A percentile compares a stretch with the other conserved stretches of the same genome.
Conservation (phyloP, 139 green algal species). For the Zygnema cylindricum region DNA sequence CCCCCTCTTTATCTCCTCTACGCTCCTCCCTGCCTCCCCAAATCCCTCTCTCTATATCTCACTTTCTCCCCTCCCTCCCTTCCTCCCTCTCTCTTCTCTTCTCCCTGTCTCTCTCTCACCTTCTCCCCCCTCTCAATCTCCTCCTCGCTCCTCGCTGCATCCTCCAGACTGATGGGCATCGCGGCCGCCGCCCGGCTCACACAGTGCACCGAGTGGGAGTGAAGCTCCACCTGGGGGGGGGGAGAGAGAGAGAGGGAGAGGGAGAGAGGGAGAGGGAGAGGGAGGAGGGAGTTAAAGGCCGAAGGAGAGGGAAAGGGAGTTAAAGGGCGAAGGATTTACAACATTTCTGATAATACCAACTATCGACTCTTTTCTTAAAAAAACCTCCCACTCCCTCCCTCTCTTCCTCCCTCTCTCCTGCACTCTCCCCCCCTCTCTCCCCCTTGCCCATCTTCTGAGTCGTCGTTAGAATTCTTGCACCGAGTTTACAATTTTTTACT, state of each 20-base stretch:
- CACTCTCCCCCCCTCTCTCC: neutral
- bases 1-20: too few species aligned
- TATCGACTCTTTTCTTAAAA: conserved; percentile 5
- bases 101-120: too few species aligned
- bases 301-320: neutral
- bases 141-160: conserved; percentile 57
- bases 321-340: neutral
- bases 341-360: neutral
- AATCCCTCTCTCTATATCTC: too few species aligned
- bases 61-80: too few species aligned
- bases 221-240: conserved; percentile 80
- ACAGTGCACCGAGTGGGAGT: conserved; percentile 70
- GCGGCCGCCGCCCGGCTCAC: conserved; percentile 61
- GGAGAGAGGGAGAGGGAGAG: neutral
- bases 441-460: neutral
- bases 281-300: neutral
- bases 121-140: conserved; percentile 55
- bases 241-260: neutral
- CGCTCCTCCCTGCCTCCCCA: too few species aligned
- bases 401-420: neutral
- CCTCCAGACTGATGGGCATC: conserved; percentile 63
- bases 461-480: neutral
- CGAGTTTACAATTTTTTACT: neutral
- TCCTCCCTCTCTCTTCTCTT: too few species aligned
- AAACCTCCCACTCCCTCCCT: neutral